These are phyloP conservation scores for Colletotrichum sp. DNA, from an alignment of 2,329 filamentous ascomycete genomes.

Conservation along the genomic window DNA sequence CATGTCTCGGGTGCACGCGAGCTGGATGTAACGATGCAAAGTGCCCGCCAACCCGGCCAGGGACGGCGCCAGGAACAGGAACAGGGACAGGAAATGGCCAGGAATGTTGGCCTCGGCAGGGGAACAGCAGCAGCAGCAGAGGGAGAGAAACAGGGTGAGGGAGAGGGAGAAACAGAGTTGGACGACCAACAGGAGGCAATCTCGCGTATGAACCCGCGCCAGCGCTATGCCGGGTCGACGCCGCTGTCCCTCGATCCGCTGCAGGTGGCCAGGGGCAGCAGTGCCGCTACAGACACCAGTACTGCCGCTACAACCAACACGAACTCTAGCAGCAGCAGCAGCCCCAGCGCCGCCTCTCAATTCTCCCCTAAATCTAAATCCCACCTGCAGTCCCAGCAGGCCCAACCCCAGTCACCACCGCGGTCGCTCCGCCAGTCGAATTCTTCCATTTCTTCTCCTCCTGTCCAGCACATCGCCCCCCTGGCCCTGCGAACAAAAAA, in stretches of 20 bases:
- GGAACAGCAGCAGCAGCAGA: background rate
- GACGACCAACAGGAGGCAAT: background rate
- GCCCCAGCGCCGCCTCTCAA: background rate
- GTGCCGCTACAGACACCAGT: background rate
- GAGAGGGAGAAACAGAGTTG: background rate
- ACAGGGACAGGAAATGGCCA: background rate
- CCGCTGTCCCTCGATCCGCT: constrained; percentile 20
- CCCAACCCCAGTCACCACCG: background rate
- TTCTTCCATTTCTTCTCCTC: background rate
- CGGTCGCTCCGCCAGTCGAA: background rate
- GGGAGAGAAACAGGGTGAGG: background rate
- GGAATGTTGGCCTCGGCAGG: background rate
- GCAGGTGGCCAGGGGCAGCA: constrained; percentile 9
- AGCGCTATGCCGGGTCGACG: constrained; percentile 20
- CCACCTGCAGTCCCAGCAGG: background rate
- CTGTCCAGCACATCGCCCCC: background rate
- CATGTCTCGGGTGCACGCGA: constrained; percentile 19
- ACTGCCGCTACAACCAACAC: background rate
- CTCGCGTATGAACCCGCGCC: constrained; percentile 6
- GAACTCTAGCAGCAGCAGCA: background rate
- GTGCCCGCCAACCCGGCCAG: background rate
- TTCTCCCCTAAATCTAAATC: constrained; percentile 3
- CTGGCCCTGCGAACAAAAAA: constrained; percentile 14
- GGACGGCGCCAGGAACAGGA: background rate
- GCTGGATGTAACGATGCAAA: background rate